Base-by-base conservation (phyloP, 352 stramenopile species). In the Pythium phragmitis region DNA sequence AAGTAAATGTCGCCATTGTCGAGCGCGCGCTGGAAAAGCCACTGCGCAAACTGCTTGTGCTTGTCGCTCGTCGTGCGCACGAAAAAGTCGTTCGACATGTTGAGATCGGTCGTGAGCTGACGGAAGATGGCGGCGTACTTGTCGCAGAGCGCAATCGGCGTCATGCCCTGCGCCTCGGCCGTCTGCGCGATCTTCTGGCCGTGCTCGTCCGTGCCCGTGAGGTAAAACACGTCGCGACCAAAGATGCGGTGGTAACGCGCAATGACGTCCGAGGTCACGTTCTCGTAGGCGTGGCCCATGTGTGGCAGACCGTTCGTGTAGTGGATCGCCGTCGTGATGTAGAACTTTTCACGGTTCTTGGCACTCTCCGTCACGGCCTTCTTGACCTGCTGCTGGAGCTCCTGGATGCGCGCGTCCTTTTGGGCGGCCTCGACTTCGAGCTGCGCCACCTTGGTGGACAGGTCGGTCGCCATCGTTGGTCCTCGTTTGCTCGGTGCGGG, bases 231-330 rank as follows among this genome's bases (percentile, higher is more conserved):
- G 46, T 95, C 79, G 37, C 87, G 79, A 9, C 89, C 92, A 61
- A 91, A 94, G 59, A 75, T 71, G 59, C 97, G 92, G 58, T 98
- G 83, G 75, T 98, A 99, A 21, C 98, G 88, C 42, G 82, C 85
- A 67, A 99, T 94, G n/a, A 98, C 94, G 79, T 99, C 98, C 14
- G 96, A 77, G 42, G 95, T 97, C 43, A 98, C 85, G 53, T 96
- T 98, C 78, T 99, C 97, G 83, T 99, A 99, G 9, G 98, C 98
- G 76, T 99, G 97, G 41, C 98, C 98, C 85, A 99, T 99, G 80
- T 99, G 97, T 59, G 97, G 93, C 55, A 75, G 50, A 3, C 88
- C 88, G 61, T 99, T 99, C 50, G 97, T 98, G 84, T 99, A 99
- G 79, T 99, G 98, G 80, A 99, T 99, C 53, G 97, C 97, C 34